These are phyloP conservation scores for Odonthalia washingtoniensis DNA, from an alignment of 31 red algal species.

Conservation along the genomic window DNA sequence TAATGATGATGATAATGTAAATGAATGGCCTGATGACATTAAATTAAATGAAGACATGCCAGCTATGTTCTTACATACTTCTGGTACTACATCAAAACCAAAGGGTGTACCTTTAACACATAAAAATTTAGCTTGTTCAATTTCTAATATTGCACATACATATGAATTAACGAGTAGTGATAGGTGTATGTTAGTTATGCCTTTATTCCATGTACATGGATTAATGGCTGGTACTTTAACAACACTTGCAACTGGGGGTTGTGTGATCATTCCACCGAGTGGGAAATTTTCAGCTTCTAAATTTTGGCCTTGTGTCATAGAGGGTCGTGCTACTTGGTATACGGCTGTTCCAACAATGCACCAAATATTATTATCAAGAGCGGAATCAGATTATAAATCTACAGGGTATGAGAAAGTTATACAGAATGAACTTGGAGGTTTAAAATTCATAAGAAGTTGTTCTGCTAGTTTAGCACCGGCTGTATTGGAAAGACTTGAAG, in stretches of 20 bases:
- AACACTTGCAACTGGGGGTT: slow-evolving; percentile 86
- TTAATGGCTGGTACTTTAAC: slow-evolving; percentile 83
- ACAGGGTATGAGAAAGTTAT: neutral
- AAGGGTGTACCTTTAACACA: slow-evolving; percentile 93
- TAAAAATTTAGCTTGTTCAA: slow-evolving; percentile 68
- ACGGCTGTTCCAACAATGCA: slow-evolving; percentile 94
- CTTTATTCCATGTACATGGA: slow-evolving; percentile 92
- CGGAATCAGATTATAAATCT: slow-evolving; percentile 70
- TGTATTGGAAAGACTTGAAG: slow-evolving; percentile 76
- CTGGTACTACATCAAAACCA: slow-evolving; percentile 87
- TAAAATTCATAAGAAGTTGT: slow-evolving; percentile 87
- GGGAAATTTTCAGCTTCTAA: slow-evolving; percentile 84
- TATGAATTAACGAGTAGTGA: slow-evolving; percentile 76
- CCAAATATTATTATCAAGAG: slow-evolving; percentile 84
- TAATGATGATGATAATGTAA: neutral
- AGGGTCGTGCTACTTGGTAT: slow-evolving; percentile 76
- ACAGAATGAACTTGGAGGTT: too few species aligned
- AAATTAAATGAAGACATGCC: slow-evolving; percentile 26
- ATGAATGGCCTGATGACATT: neutral
- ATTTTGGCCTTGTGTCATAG: slow-evolving; percentile 70
- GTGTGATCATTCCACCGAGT: slow-evolving; percentile 77
- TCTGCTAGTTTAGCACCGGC: slow-evolving; percentile 80
- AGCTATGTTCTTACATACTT: slow-evolving; percentile 91
- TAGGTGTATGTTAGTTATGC: slow-evolving; percentile 82
- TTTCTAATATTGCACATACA: slow-evolving; percentile 68